Base-by-base conservation (phyloP, 2,329 filamentous ascomycete species). In the Malbranchea zuffiana region DNA sequence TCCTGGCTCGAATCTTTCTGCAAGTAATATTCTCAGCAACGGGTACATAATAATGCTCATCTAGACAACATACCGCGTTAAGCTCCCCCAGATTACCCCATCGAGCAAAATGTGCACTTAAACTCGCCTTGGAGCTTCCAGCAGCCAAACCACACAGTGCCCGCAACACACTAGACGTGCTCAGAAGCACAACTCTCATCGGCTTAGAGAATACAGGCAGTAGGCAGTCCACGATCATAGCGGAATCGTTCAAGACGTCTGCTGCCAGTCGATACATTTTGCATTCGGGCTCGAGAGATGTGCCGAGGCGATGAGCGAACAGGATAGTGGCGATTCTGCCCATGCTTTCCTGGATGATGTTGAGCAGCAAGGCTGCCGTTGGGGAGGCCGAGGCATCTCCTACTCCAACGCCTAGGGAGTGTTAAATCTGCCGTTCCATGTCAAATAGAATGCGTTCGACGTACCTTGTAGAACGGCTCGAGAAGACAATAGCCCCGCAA, bases 1-100 rank as follows among this genome's bases (percentile, higher is more conserved):
- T 96, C 90, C 62, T 96, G 90, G 47, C 83, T 92, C 8, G 86
- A 86, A 56, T 96, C 88, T 71, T 94, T 79, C 65, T 72, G 50
- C 31, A 32, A 29, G 20, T 11, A 38, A 12, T 25, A 10, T 25
- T 7, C 12, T 3, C 10, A 8, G 6, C 29, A 24, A 2, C 11
- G 8, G 29, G 6, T 26, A 10, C 6, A 19, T 17, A 20, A 19
- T 11, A 11, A 24, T 5, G 4, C 10, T 5, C 17, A 26, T n/a
- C n/a, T n/a, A n/a, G n/a, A n/a, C n/a, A 28, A 23, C 5, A 66
- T 52, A 75, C 72, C 39, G 88, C 87, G 61, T 95, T 96, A 39
- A 98, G 69, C 58, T 96, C 88, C 1, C 84, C 88, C 29, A 96
- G 63, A 56, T 95, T 96, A 24, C 85, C 83, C 54, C 78, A 77